phyloP scores from a whole-genome alignment of 2,329 filamentous ascomycete species.

The Fusarium papillatum region DNA sequence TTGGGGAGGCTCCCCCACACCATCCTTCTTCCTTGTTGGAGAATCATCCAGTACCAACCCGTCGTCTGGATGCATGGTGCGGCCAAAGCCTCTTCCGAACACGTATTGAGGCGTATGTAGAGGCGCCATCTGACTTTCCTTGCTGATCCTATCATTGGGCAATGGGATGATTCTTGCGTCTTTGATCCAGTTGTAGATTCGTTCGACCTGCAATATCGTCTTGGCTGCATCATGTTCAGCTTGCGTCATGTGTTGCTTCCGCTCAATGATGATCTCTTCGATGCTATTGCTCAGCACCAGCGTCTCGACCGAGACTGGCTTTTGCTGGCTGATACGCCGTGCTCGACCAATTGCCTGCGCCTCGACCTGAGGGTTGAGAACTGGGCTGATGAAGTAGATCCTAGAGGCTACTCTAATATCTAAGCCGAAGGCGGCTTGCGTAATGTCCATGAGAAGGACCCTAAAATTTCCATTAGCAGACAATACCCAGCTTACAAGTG shows the following conservation, averaged over 20 bases:
- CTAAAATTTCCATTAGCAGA: conserved; percentile 50
- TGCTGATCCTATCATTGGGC: conserved; percentile 44
- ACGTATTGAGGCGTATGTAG: conserved; percentile 61
- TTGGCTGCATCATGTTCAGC: conserved; percentile 70
- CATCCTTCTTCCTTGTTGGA: conserved; percentile 18
- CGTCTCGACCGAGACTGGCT: conserved; percentile 87
- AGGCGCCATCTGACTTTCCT: conserved; percentile 62
- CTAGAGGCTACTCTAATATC: conserved; percentile 87
- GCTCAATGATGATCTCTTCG: conserved; percentile 85
- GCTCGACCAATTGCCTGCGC: conserved; percentile 94
- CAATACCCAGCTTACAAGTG: not conserved
- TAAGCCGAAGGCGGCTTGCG: conserved; percentile 88
- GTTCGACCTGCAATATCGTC: conserved; percentile 68
- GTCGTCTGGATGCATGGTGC: conserved; percentile 58
- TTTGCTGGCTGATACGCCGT: conserved; percentile 87
- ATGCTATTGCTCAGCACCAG: conserved; percentile 84
- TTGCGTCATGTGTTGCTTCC: conserved; percentile 81
- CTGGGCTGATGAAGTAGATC: conserved; percentile 91
- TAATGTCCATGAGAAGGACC: conserved; percentile 92
- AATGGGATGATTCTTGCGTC: conserved; percentile 61
- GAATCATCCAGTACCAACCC: conserved; percentile 53
- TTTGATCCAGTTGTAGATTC: conserved; percentile 72
- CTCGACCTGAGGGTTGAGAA: conserved; percentile 87
- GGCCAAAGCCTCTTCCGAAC: conserved; percentile 65
- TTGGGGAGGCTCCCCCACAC: conserved; percentile 9